Base-by-base conservation (phyloP, 2,329 filamentous ascomycete genomes). In the Drechmeria coniospora region DNA sequence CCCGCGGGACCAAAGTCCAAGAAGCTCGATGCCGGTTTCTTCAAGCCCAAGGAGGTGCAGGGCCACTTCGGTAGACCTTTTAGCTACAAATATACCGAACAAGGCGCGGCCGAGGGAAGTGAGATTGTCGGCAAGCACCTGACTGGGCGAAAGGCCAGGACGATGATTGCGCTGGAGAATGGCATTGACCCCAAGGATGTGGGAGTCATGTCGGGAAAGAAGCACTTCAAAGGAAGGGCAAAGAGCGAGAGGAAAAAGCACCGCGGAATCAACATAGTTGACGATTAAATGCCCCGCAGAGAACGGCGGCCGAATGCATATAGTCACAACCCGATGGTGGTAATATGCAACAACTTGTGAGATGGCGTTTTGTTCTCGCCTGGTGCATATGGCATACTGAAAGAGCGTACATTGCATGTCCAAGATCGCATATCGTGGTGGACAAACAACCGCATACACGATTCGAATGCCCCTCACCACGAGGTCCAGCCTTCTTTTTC, bases 21-120 rank as follows among this genome's bases (percentile, higher is more conserved):
- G 37, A 69, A 67, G 31, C 61, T 98, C 13, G 90, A 98, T 57
- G 81, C 78, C 46, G 69, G 71, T n/a, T 98, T 95, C 63, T 98
- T 98, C 48, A 76, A 68, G 5, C 58, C 72, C 3, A 64, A 69
- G 30, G 62, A 68, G 8, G 67, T 61, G 24, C 68, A 65, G 1
- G 79, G 73, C 2, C 78, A 80, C 43, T 38, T 92, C 21, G 74
- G 59, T 31, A 74, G 74, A 62, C 86, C 90, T 0, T 95, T 95
- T 59, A 87, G 76, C 53, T 72, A 90, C 57, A 80, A 90, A 56
- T 92, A 94, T 54, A 75, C 74, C 3, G 69, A 90, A 53, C 83
- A 92, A 46, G 84, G 83, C 4, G 58, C 59, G 22, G 27, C 6
- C 14, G 20, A 7, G 25, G 14, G 27, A 21, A 25, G 16, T 13